Evolutionary conservation across 208 protist genomes (phyloP).

Genomic region (Trichomonas tenax): DNA sequence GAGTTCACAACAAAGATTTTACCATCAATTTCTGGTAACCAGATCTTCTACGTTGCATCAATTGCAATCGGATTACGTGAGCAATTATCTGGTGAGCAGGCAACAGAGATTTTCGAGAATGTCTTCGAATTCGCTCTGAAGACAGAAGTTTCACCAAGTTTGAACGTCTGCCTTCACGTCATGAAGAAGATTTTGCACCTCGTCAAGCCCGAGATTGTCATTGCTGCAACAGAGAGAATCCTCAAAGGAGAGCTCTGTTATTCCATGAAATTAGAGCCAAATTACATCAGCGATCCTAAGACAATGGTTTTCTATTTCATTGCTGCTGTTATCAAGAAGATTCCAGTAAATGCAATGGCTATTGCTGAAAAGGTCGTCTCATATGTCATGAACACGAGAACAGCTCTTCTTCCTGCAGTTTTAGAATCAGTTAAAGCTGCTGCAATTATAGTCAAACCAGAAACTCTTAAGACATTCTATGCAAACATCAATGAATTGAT

Average conservation of each 20-base stretch:
- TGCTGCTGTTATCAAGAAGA: neutral
- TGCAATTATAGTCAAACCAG: neutral
- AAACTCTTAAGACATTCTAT: neutral
- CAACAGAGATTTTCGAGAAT: neutral
- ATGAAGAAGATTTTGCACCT: slow-evolving; percentile 5
- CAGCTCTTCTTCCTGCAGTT: neutral
- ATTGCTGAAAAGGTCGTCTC: neutral
- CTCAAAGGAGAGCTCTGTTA: neutral
- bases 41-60: neutral
- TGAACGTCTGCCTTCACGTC: neutral
- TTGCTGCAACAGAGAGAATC: neutral
- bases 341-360: neutral
- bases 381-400: neutral
- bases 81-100: neutral
- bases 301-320: slow-evolving; percentile 17
- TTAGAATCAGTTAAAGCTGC: neutral
- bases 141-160: neutral
- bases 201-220: neutral
- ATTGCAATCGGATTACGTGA: neutral
- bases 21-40: neutral
- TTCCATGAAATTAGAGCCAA: neutral
- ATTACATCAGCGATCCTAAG: neutral
- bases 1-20: neutral
- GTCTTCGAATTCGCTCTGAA: neutral
- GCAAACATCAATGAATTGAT: neutral